Conservation (phyloP, 371 early-diverging fungal genomes). For the Mortierella sp. region DNA sequence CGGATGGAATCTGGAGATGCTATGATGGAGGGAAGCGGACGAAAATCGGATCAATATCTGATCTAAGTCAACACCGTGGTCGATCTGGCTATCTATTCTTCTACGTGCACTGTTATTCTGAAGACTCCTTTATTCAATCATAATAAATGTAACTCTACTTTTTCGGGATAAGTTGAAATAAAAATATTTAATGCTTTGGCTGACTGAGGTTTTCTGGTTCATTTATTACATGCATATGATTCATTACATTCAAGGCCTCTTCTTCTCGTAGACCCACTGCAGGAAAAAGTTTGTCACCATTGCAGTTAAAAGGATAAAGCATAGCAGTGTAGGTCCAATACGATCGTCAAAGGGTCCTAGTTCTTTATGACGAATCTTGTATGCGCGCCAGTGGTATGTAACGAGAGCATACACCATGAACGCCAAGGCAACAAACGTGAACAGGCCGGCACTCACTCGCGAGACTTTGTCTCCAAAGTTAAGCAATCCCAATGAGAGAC, state of each 20-base stretch:
- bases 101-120: conserved; percentile 33
- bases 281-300: conserved; percentile 61
- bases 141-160: background rate
- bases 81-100: conserved; percentile 47
- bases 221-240: background rate
- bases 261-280: conserved; percentile 29
- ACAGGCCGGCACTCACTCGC: conserved; percentile 81
- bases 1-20: conserved; percentile 44
- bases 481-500: conserved; percentile 83
- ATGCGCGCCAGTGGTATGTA: conserved; percentile 95
- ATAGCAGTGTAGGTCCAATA: conserved; percentile 89
- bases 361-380: conserved; percentile 76
- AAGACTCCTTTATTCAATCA: background rate
- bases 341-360: conserved; percentile 85
- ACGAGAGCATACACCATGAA: conserved; percentile 93
- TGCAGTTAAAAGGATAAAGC: conserved; percentile 89
- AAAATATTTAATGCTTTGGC: background rate
- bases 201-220: background rate
- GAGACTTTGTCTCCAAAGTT: conserved; percentile 89
- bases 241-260: conserved; percentile 21
- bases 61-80: conserved; percentile 28
- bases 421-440: conserved; percentile 83
- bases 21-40: conserved; percentile 24
- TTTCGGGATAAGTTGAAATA: background rate
- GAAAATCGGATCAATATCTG: conserved; percentile 28